Percentiles rank a stretch among this genome's conserved stretches.
These are phyloP conservation scores for Mycena citricolor DNA, from an alignment of 1,284 basidiomycete genomes.

Conservation along the genomic window DNA sequence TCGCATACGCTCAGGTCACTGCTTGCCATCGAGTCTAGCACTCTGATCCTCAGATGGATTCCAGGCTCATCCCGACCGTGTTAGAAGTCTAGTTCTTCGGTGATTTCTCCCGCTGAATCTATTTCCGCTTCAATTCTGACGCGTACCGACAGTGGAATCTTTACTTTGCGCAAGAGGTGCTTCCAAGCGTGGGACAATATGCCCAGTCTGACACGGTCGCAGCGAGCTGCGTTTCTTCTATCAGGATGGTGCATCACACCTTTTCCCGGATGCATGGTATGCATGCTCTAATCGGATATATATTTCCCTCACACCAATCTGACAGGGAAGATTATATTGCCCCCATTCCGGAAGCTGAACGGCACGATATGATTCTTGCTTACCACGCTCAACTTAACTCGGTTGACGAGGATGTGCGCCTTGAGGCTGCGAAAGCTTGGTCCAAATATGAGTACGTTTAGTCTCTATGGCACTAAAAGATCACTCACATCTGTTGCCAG, in stretches of 20 bases:
- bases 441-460: slow-evolving; percentile 80
- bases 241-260: slow-evolving; percentile 76
- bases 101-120: slow-evolving; percentile 28
- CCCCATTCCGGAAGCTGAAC: slow-evolving; percentile 79
- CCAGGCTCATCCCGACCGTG: slow-evolving; percentile 77
- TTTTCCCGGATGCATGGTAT: slow-evolving; percentile 89
- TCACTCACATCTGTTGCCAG: slow-evolving; percentile 65
- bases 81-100: slow-evolving; percentile 83
- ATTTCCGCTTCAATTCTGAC: slow-evolving; percentile 37
- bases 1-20: slow-evolving; percentile 82
- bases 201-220: background rate
- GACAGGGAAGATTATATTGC: slow-evolving; percentile 78
- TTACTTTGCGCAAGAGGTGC: slow-evolving; percentile 78
- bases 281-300: slow-evolving; percentile 14
- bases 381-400: slow-evolving; percentile 85
- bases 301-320: slow-evolving; percentile 6
- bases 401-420: slow-evolving; percentile 63
- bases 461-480: no score
- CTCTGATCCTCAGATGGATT: background rate
- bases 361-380: slow-evolving; percentile 77
- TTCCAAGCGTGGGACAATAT: background rate
- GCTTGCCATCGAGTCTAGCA: slow-evolving; percentile 7
- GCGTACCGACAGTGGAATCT: slow-evolving; percentile 68
- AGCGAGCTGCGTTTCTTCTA: slow-evolving; percentile 93
- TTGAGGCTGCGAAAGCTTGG: slow-evolving; percentile 84